Percentiles rank a stretch among this genome's conserved stretches.
phyloP scores from a whole-genome alignment of 257 asterid species.

The Solanum pinnatisectum region DNA sequence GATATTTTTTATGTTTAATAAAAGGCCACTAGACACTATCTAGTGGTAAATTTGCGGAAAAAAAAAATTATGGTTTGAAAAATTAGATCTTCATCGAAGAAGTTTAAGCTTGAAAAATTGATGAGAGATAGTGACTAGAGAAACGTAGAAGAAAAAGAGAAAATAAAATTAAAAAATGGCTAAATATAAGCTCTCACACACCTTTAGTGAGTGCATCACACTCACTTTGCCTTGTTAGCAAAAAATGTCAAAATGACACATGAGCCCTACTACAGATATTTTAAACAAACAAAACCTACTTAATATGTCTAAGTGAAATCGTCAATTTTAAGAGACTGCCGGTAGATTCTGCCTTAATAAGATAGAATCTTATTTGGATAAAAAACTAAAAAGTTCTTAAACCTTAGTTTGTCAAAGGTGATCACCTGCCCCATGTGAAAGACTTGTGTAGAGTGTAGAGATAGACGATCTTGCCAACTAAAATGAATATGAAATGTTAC shows the following conservation, averaged over 20 bases:
- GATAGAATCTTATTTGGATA: not conserved
- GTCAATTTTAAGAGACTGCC: not conserved
- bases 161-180: not conserved
- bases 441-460: not conserved
- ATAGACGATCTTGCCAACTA: constrained; percentile 8
- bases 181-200: not conserved
- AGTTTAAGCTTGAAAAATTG: not conserved
- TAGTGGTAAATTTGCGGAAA: too few species aligned
- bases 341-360: not conserved
- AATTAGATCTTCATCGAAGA: not conserved
- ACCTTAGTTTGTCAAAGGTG: not conserved
- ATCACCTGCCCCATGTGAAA: constrained; percentile 8
- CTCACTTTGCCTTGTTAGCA: not conserved
- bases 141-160: not conserved
- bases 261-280: not conserved
- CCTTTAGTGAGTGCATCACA: not conserved
- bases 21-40: too few species aligned
- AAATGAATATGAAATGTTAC: constrained; percentile 12
- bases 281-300: not conserved
- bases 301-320: not conserved
- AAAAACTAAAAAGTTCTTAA: not conserved
- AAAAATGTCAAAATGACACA: not conserved
- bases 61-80: not conserved
- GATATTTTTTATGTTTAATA: too few species aligned
- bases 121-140: not conserved